Conservation (phyloP, 305 asterid species). For the Fraxinus ornus region DNA sequence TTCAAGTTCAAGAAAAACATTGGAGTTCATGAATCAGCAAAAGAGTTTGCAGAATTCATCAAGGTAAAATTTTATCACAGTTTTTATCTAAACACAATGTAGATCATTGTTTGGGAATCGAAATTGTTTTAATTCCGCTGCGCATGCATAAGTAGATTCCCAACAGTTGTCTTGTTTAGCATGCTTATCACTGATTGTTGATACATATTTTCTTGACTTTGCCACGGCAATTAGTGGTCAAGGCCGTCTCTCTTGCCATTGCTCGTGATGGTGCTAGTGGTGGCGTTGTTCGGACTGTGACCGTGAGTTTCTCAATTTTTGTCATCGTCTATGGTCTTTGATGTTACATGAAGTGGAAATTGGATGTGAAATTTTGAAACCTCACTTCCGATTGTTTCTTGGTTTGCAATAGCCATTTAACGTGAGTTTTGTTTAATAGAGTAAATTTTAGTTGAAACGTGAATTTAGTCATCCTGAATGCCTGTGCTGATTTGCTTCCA, state of each 20-base stretch:
- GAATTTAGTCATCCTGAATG: background rate
- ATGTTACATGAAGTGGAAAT: background rate
- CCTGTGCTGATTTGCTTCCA: background rate
- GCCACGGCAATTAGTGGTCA: conserved; percentile 69
- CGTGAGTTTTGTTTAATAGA: background rate
- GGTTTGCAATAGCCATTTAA: background rate
- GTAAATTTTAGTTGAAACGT: background rate
- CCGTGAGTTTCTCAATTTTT: conserved; percentile 46
- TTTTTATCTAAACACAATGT: too few relatives aligned
- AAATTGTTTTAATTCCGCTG: too few relatives aligned
- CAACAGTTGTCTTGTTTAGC: background rate
- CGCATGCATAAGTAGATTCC: too few relatives aligned
- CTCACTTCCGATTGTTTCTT: too few relatives aligned
- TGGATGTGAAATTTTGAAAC: background rate
- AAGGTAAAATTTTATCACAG: too few relatives aligned
- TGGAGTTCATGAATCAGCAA: too few relatives aligned
- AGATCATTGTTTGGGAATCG: too few relatives aligned
- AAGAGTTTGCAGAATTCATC: too few relatives aligned
- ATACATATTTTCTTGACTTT: background rate
- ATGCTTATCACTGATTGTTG: background rate
- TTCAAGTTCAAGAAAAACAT: too few relatives aligned
- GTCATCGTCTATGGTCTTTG: background rate
- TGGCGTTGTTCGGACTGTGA: conserved; percentile 88
- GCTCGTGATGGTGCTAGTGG: conserved; percentile 98
- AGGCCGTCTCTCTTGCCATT: conserved; percentile 93